phyloP scores from a whole-genome alignment of 2,329 filamentous ascomycete species.

The Gnomoniopsis smithogilvyi region DNA sequence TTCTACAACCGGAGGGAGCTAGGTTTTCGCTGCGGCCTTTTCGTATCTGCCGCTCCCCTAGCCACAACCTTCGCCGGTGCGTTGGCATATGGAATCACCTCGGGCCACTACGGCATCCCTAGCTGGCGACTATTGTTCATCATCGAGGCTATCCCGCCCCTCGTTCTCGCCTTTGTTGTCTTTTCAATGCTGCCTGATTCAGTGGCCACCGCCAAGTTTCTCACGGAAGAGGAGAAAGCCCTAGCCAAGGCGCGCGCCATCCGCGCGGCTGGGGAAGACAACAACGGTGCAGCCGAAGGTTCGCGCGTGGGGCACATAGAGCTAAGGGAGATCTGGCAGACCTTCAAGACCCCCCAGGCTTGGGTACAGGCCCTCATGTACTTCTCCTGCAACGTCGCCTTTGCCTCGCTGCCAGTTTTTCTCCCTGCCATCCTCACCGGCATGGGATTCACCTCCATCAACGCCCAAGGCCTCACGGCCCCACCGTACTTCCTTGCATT shows the following conservation, averaged over 20 bases:
- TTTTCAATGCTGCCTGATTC: slow-evolving; percentile 55
- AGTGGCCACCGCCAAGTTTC: slow-evolving; percentile 48
- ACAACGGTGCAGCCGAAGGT: slow-evolving; percentile 38
- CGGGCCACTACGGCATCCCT: slow-evolving; percentile 48
- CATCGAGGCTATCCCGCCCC: slow-evolving; percentile 61
- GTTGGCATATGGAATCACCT: slow-evolving; percentile 62
- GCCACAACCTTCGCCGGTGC: slow-evolving; percentile 66
- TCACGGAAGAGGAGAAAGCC: slow-evolving; percentile 54
- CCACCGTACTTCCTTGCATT: slow-evolving; percentile 69
- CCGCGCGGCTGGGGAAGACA: slow-evolving; percentile 46
- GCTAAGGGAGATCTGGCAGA: slow-evolving; percentile 42
- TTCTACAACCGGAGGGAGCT: slow-evolving; percentile 49
- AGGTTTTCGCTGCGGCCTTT: slow-evolving; percentile 67
- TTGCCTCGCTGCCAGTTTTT: slow-evolving; percentile 62
- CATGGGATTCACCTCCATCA: slow-evolving; percentile 66
- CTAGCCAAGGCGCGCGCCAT: slow-evolving; percentile 53
- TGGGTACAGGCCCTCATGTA: slow-evolving; percentile 52
- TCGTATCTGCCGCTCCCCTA: slow-evolving; percentile 65
- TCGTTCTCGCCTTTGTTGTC: slow-evolving; percentile 50
- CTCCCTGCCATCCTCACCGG: slow-evolving; percentile 59
- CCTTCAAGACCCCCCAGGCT: slow-evolving; percentile 45
- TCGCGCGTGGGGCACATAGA: slow-evolving; percentile 36
- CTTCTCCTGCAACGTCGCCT: slow-evolving; percentile 62
- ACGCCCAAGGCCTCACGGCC: slow-evolving; percentile 69
- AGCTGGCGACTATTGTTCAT: slow-evolving; percentile 66